Base-by-base conservation (phyloP, 768 basidiomycete genomes). In the Cytidiella melzeri region DNA sequence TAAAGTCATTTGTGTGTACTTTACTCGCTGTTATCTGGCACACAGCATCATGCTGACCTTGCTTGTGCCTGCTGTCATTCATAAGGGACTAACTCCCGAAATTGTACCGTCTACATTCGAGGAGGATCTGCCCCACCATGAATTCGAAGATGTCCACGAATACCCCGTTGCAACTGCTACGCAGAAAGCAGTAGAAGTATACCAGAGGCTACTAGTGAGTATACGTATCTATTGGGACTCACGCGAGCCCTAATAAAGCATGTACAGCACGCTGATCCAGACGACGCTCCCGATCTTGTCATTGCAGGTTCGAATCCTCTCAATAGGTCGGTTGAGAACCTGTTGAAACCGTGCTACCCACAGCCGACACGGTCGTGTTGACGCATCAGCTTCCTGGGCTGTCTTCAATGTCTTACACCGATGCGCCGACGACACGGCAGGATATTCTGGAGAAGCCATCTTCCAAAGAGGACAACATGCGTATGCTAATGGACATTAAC, bases 281-380 rank as follows among this genome's bases (percentile, higher is more conserved):
- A 86, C 4, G 79, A 89, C 57, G 70, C 82, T 0, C 84, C 88
- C 0, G 87, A 90, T 65, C 73, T 92, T 12, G 88, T 92, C 26
- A 89, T 91, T 50, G 80, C 77, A 27, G 86, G 87, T 84, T 43
- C 34, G 58, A 48, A n/a, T 1, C 11, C 10, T 30, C 21, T 19
- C 19, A 26, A 44, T 12, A 23, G 15, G 40, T 28, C 18, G 19
- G 40, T 7, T 48, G 20, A 5, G 12, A 48, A 27, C 24, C 21
- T 48, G 20, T 34, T 25, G 43, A 19, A 28, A 37, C 18, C 27
- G 21, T 18, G 15, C 6, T 26, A n/a, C n/a, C 37, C 1, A 38
- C 63, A 92, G 96, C 95, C 55, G 96, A 99, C 64, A 98, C 96
- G 0, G 83, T 99, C 12, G 92, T 98, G n/a, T 71, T 99, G 37